Evolutionary conservation across 2,329 filamentous ascomycete genomes (phyloP).

Genomic region (Fusarium subglutinans): DNA sequence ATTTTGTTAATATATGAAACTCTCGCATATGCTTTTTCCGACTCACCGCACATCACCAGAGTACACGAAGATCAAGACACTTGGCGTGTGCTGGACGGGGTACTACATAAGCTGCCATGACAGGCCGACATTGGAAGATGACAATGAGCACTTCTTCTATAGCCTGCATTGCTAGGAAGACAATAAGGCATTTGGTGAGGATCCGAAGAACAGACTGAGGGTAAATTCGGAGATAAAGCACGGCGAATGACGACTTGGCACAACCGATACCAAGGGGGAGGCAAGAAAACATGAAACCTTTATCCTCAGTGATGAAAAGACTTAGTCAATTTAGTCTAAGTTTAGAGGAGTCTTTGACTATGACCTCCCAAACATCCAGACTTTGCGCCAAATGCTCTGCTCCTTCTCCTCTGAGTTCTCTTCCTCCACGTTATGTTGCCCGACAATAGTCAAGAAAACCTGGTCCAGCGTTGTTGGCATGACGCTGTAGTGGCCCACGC

Average conservation of each 20-base stretch:
- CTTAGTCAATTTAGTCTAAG: too few species aligned
- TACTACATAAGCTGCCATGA: slow-evolving; percentile 42
- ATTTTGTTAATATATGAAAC: neutral
- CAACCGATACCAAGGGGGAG: slow-evolving; percentile 36
- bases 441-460: slow-evolving; percentile 88
- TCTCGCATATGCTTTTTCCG: too few species aligned
- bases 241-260: slow-evolving; percentile 47
- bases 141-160: slow-evolving; percentile 44
- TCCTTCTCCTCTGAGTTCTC: slow-evolving; percentile 65
- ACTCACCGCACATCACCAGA: slow-evolving; percentile 48
- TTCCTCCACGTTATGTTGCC: slow-evolving; percentile 80
- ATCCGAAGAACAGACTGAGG: slow-evolving; percentile 36
- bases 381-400: slow-evolving; percentile 35
- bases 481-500: slow-evolving; percentile 87
- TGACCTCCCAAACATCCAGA: slow-evolving; percentile 38
- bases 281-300: too few species aligned
- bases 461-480: slow-evolving; percentile 89
- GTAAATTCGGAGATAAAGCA: slow-evolving; percentile 46
- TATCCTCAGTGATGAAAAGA: too few species aligned
- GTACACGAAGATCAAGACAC: slow-evolving; percentile 42
- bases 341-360: slow-evolving; percentile 1
- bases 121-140: slow-evolving; percentile 42
- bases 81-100: slow-evolving; percentile 24
- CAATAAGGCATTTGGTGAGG: slow-evolving; percentile 43
- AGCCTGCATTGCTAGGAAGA: slow-evolving; percentile 43